Percentiles rank a stretch among this genome's conserved stretches.
Conservation (phyloP, 108 stramenopile species). For the Chaetoceros muelleri region DNA sequence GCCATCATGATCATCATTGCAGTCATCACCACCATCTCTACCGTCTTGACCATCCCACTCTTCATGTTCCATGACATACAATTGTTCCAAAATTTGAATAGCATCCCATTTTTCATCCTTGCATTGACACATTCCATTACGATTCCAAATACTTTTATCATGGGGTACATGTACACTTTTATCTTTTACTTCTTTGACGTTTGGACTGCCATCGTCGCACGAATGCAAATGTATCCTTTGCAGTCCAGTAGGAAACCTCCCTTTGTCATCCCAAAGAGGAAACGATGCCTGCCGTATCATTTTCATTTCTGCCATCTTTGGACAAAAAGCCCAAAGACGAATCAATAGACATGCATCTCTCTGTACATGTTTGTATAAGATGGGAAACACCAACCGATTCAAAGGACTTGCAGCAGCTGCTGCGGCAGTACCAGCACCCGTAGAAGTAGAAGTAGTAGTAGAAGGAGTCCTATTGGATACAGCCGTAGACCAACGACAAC, state of each 20-base stretch:
- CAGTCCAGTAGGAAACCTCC: not conserved
- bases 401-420: not conserved
- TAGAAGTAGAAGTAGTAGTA: too few species aligned
- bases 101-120: not conserved
- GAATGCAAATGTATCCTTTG: not conserved
- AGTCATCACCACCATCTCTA: not conserved
- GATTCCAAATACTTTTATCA: too few species aligned
- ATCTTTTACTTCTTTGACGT: not conserved
- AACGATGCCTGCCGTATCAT: conserved; percentile 3
- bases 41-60: conserved; percentile 15
- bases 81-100: not conserved
- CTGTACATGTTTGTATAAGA: not conserved
- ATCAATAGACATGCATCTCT: not conserved
- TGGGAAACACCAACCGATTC: not conserved
- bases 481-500: too few species aligned
- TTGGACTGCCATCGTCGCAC: not conserved
- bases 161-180: too few species aligned
- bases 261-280: not conserved
- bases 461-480: too few species aligned
- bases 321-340: not conserved
- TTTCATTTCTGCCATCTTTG: conserved; percentile 10
- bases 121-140: too few species aligned
- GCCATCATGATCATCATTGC: not conserved
- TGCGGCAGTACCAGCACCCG: not conserved
- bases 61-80: conserved; percentile 10